phyloP scores from a whole-genome alignment of 768 basidiomycete species.

The Hemileccinum rubropunctum region DNA sequence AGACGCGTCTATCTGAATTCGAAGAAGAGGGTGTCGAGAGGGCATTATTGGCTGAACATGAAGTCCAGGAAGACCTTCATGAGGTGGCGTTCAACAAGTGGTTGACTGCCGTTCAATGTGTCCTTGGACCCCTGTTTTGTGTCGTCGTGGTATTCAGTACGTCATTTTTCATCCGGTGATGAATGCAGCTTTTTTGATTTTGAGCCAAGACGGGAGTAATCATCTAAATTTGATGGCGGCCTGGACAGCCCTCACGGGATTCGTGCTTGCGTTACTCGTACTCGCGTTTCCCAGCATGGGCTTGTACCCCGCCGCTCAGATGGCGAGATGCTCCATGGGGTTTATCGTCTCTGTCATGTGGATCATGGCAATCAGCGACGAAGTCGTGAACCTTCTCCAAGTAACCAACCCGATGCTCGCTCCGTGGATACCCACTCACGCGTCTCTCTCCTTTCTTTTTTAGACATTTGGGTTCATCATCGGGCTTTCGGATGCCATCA shows the following conservation, averaged over 20 bases:
- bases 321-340: conserved; percentile 84
- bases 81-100: conserved; percentile 72
- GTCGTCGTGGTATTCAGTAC: conserved; percentile 73
- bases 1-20: conserved; percentile 58
- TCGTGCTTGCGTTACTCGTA: conserved; percentile 52
- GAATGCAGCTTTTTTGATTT: background rate
- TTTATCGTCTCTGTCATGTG: conserved; percentile 90
- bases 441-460: background rate
- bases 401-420: conserved; percentile 38
- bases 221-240: conserved; percentile 52
- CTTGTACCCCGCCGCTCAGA: conserved; percentile 50
- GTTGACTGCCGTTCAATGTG: conserved; percentile 82
- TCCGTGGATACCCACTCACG: background rate
- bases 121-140: conserved; percentile 78
- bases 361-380: conserved; percentile 98
- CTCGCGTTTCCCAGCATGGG: conserved; percentile 60
- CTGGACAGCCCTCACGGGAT: conserved; percentile 53
- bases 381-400: conserved; percentile 87
- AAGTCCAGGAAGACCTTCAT: conserved; percentile 66
- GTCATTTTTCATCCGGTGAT: conserved; percentile 26
- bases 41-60: conserved; percentile 70
- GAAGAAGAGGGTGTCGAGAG: conserved; percentile 75
- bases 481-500: conserved; percentile 94
- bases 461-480: conserved; percentile 93
- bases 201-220: conserved; percentile 30